These are phyloP conservation scores for Calcarisporium arbuscula DNA, from an alignment of 2,329 filamentous ascomycete species.

Conservation along the genomic window DNA sequence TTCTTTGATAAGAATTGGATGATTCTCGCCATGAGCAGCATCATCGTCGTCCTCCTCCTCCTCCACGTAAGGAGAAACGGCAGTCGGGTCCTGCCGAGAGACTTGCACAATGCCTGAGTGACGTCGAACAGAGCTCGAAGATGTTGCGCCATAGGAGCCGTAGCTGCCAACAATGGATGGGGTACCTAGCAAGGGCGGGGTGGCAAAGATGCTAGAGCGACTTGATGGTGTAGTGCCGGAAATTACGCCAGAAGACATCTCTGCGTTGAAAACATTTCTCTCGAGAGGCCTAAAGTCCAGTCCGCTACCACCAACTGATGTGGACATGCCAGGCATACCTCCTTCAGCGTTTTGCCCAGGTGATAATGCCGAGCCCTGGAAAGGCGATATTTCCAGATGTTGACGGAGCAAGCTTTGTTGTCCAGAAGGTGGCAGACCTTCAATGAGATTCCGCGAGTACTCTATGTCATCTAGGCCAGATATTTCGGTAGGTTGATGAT, in stretches of 20 bases:
- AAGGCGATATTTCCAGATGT: constrained; percentile 39
- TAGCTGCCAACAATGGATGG: constrained; percentile 69
- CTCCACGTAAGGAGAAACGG: constrained; percentile 27
- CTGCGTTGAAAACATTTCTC: constrained; percentile 39
- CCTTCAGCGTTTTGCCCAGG: no score
- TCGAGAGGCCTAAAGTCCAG: constrained; percentile 38
- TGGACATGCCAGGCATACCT: no score
- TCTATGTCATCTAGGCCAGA: constrained; percentile 25
- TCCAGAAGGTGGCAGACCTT: constrained; percentile 23
- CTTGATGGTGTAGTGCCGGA: constrained; percentile 20
- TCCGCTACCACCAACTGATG: constrained; percentile 17
- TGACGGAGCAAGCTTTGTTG: constrained; percentile 43
- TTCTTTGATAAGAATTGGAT: constrained; percentile 80
- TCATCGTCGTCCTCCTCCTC: constrained; percentile 19
- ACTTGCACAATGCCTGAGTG: constrained; percentile 40
- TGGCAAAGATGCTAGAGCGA: constrained; percentile 44
- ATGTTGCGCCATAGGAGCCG: constrained; percentile 53
- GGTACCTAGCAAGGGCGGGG: constrained; percentile 56
- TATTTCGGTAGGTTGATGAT: constrained; percentile 28
- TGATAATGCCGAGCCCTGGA: constrained; percentile 9
- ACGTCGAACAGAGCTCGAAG: constrained; percentile 24
- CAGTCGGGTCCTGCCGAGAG: constrained; percentile 10
- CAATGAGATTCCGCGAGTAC: constrained; percentile 35
- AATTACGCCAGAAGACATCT: constrained; percentile 27
- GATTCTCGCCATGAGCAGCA: constrained; percentile 50